phyloP scores from a whole-genome alignment of 257 asterid species.

The Forsythia viridissima region DNA sequence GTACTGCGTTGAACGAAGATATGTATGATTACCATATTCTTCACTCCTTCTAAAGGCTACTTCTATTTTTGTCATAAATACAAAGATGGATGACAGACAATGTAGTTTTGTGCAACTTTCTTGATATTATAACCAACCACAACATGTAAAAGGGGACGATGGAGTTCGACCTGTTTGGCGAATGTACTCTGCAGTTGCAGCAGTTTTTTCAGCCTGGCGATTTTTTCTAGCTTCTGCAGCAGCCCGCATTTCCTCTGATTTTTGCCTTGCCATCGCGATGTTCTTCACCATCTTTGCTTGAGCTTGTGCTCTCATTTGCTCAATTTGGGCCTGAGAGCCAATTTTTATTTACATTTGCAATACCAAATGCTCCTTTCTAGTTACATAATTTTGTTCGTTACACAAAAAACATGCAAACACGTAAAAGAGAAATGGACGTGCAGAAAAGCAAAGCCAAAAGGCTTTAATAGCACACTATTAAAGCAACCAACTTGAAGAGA shows the following conservation, averaged over 20 bases:
- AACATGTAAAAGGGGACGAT: slow-evolving; percentile 58
- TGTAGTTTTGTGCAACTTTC: background rate
- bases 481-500: background rate
- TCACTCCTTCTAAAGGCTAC: background rate
- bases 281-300: slow-evolving; percentile 89
- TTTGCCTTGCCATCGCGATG: slow-evolving; percentile 84
- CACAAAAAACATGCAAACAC: background rate
- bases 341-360: slow-evolving; percentile 4
- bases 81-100: background rate
- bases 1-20: too few species aligned
- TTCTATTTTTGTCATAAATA: background rate
- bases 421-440: background rate
- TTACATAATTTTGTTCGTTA: background rate
- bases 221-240: slow-evolving; percentile 74
- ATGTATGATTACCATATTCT: background rate
- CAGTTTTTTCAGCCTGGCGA: slow-evolving; percentile 69
- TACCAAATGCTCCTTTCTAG: background rate
- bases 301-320: slow-evolving; percentile 82
- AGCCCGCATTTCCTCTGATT: slow-evolving; percentile 73
- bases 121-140: slow-evolving; percentile 65
- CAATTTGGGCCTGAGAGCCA: slow-evolving; percentile 55
- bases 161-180: slow-evolving; percentile 89
- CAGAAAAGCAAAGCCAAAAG: background rate
- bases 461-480: background rate
- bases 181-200: slow-evolving; percentile 73